phyloP scores from a whole-genome alignment of 257 asterid genomes.

The Fraxinus pennsylvanica region DNA sequence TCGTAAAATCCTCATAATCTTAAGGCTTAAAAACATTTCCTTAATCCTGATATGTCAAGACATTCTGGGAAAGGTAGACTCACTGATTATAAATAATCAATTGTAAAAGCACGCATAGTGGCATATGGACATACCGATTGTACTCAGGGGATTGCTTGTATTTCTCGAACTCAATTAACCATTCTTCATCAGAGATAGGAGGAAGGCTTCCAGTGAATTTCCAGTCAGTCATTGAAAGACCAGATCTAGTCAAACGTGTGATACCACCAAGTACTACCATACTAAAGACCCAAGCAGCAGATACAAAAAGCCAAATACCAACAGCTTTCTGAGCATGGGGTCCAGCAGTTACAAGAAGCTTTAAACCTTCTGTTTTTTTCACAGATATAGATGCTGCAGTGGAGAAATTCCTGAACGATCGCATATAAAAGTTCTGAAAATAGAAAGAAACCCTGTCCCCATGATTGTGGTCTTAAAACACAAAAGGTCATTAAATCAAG shows the following conservation, averaged over 20 bases:
- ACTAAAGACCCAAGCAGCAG: slow-evolving; percentile 95
- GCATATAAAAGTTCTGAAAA: slow-evolving; percentile 49
- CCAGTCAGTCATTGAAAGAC: slow-evolving; percentile 99
- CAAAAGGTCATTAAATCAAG: neutral
- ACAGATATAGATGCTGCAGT: slow-evolving; percentile 50
- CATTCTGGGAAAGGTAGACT: neutral
- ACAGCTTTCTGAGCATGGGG: slow-evolving; percentile 80
- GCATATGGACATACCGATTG: slow-evolving; percentile 54
- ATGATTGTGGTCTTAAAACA: neutral
- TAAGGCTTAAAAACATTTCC: neutral
- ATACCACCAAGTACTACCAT: slow-evolving; percentile 97
- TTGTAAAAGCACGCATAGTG: slow-evolving; percentile 5
- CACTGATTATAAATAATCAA: neutral
- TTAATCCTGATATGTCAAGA: neutral
- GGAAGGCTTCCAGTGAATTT: slow-evolving; percentile 91
- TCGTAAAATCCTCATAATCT: neutral
- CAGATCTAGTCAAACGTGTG: slow-evolving; percentile 90
- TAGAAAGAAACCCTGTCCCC: neutral
- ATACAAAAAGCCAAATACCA: slow-evolving; percentile 88
- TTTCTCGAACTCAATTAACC: slow-evolving; percentile 84
- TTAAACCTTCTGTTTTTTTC: slow-evolving; percentile 48
- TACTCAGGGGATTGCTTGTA: slow-evolving; percentile 95
- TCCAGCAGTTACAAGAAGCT: slow-evolving; percentile 81
- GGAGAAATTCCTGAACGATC: slow-evolving; percentile 51
- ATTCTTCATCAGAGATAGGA: slow-evolving; percentile 81